phyloP scores from a whole-genome alignment of 2,329 filamentous ascomycete species.

The Byssoonygena ceratinophila region DNA sequence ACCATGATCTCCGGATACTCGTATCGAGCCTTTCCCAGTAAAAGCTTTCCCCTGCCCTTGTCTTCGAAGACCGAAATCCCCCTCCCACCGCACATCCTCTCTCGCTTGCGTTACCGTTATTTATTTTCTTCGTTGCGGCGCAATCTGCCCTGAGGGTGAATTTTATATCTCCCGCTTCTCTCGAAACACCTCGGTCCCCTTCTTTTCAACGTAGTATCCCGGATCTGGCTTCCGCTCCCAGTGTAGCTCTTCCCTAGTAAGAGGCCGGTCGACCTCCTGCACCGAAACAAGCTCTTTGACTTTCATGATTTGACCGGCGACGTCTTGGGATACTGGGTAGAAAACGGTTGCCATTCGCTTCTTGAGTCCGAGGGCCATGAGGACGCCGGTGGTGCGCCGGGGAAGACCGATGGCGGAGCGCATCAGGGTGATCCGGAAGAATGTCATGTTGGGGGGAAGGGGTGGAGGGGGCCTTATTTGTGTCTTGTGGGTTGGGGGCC shows the following conservation, averaged over 20 bases:
- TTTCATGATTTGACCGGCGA: conserved; percentile 83
- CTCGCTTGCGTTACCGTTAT: too few relatives aligned
- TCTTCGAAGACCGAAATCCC: too few relatives aligned
- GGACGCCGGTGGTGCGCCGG: conserved; percentile 64
- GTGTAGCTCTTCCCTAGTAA: conserved; percentile 60
- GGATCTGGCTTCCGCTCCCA: conserved; percentile 61
- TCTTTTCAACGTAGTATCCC: conserved; percentile 69
- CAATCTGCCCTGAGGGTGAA: too few relatives aligned
- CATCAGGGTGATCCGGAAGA: conserved; percentile 83
- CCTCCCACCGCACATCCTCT: too few relatives aligned
- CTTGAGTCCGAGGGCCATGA: conserved; percentile 73
- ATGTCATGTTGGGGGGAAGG: conserved; percentile 48
- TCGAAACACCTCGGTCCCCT: conserved; percentile 22
- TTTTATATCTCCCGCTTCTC: conserved; percentile 16
- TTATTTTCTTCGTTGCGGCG: too few relatives aligned
- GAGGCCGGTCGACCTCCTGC: conserved; percentile 57
- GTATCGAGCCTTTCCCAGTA: too few relatives aligned
- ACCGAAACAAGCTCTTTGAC: conserved; percentile 88
- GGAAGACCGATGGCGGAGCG: conserved; percentile 85
- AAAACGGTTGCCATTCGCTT: conserved; percentile 81
- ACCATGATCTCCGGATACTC: too few relatives aligned
- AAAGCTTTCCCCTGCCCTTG: too few relatives aligned
- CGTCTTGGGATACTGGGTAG: conserved; percentile 68
- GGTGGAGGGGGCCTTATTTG: too few relatives aligned
- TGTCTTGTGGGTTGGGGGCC: too few relatives aligned